Percentiles rank a stretch among this genome's conserved stretches.
These are phyloP conservation scores for Camellia japonica DNA, from an alignment of 148 eudicot genomes.

Conservation along the genomic window DNA sequence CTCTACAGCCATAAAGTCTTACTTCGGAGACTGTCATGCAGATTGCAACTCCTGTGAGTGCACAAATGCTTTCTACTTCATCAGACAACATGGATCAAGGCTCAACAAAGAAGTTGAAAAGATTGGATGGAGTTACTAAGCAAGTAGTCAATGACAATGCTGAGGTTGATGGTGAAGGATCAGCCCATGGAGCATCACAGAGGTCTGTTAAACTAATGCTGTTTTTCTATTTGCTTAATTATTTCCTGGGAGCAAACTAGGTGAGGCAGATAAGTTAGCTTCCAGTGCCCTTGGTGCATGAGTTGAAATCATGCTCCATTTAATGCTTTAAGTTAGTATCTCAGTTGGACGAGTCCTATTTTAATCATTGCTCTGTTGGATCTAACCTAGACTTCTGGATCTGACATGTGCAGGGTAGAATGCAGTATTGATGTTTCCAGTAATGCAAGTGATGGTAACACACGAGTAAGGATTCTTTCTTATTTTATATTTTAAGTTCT, in stretches of 20 bases:
- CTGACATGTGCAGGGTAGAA: slow-evolving; percentile 31
- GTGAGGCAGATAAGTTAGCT: neutral
- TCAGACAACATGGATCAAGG: slow-evolving; percentile 35
- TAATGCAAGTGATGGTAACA: slow-evolving; percentile 41
- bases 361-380: neutral
- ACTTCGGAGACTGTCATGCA: slow-evolving; percentile 20
- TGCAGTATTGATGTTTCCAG: slow-evolving; percentile 48
- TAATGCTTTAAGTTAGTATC: neutral
- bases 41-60: slow-evolving; percentile 46
- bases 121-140: slow-evolving; percentile 24
- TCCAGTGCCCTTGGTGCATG: neutral
- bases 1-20: neutral
- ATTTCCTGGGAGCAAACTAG: neutral
- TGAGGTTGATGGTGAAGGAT: slow-evolving; percentile 39
- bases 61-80: slow-evolving; percentile 37
- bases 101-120: slow-evolving; percentile 41
- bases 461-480: slow-evolving; percentile 36
- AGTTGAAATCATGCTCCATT: neutral
- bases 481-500: neutral
- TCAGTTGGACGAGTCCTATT: neutral
- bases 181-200: slow-evolving; percentile 34
- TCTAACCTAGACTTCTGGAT: neutral
- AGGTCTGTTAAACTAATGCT: slow-evolving; percentile 29
- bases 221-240: neutral
- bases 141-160: slow-evolving; percentile 35